Evolutionary conservation across 345 rosid genomes (phyloP), one percentile per base, ranked within the genome.

Genomic region (Citrus medica): DNA sequence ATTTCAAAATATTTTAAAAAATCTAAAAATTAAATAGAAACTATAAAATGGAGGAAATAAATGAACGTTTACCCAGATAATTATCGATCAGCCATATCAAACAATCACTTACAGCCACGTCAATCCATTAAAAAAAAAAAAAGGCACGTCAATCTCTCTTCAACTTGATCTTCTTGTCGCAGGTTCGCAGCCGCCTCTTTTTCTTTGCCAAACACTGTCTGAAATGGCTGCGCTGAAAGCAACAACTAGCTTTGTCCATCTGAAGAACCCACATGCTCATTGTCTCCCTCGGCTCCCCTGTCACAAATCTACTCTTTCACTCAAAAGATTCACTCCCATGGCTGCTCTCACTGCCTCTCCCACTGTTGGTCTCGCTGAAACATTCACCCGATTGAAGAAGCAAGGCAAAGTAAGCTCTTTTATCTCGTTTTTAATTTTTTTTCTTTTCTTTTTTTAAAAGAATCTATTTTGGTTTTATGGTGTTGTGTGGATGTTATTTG

Each of bases 311-410:
- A 42, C 76, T 8, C 74, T 86, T 80, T 81, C 93, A 0, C 67
- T 74, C 55, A 74, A 79, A 79, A 84, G 84, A 77, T 83, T 86
- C 77, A 79, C 76, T 59, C 83, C 85, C 79, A 89, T 91, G 95
- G 95, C 92, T 65, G 22, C 84, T 77, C 77, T 87, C 82, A 81
- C 88, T 51, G n/a, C 84, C 21, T 71, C 82, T 25, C 80, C 86
- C 14, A 80, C 83, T 2, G 78, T 88, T 58, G 84, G 98, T 76
- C 81, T 93, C 7, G 79, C 90, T 6, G 91, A 89, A 73, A 90
- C 94, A 30, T 93, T 91, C 82, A 76, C 93, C 76, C 83, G 79
- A 77, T 86, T 95, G 79, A 90, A 82, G 66, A 78, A 87, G 66
- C 83, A 87, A 83, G 90, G 93, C 79, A 89, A 91, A 87, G 97